Evolutionary conservation across 176 grass and related monocot genomes (phyloP).

Genomic region (Ensete ventricosum): DNA sequence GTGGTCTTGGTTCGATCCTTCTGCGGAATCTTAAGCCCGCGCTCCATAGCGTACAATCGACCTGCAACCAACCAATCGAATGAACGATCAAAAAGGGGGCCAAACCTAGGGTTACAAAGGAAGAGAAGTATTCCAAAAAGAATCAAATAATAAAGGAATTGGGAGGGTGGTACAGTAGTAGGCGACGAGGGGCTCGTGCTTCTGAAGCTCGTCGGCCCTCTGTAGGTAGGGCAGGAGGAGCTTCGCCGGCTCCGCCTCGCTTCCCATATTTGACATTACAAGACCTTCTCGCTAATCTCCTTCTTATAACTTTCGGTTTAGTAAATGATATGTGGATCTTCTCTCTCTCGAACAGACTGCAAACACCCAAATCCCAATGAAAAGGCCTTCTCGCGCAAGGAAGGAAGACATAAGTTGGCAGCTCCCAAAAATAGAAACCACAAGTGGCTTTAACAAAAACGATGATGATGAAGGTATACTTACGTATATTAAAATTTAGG

Average conservation of each 20-base stretch:
- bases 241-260: constrained; percentile 75
- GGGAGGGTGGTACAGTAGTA: constrained; percentile 60
- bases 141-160: not conserved
- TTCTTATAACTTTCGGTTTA: no score
- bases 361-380: no score
- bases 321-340: no score
- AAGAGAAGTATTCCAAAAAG: not conserved
- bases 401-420: no score
- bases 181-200: constrained; percentile 96
- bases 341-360: no score
- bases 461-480: no score
- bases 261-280: constrained; percentile 39
- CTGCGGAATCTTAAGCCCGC: constrained; percentile 55
- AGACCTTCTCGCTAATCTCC: no score
- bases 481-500: no score
- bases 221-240: constrained; percentile 88
- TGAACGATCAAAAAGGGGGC: not conserved
- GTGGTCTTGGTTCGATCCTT: constrained; percentile 92
- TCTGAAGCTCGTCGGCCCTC: constrained; percentile 95
- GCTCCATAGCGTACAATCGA: constrained; percentile 90
- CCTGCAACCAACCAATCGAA: constrained; percentile 28
- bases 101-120: not conserved
- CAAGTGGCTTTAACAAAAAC: no score
- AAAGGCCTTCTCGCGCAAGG: no score
- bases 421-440: no score